phyloP scores from a whole-genome alignment of 1,284 basidiomycete species.

The Filobasidium uniguttulatum region DNA sequence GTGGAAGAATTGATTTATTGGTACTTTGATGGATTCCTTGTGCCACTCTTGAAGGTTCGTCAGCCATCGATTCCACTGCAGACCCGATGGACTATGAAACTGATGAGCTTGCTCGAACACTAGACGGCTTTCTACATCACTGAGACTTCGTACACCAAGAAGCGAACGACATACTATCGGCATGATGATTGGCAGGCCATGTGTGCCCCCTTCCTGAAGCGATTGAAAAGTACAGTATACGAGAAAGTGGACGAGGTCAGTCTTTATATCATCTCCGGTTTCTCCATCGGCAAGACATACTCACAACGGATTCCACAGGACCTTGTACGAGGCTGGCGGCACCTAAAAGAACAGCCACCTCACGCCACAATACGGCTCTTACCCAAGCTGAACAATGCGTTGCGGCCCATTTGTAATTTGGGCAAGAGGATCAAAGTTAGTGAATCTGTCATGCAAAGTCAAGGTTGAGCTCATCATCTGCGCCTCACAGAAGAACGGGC shows the following conservation, averaged over 20 bases:
- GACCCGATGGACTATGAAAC: neutral
- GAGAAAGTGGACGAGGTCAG: constrained; percentile 28
- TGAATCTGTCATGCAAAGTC: neutral
- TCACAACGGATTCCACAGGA: too few relatives aligned
- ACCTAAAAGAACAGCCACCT: neutral
- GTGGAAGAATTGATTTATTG: constrained; percentile 77
- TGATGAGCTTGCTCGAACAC: neutral
- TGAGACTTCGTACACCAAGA: constrained; percentile 76
- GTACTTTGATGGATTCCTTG: constrained; percentile 77
- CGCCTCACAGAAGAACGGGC: too few relatives aligned
- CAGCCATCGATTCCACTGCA: too few relatives aligned
- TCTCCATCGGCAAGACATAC: too few relatives aligned
- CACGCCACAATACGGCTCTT: constrained; percentile 51
- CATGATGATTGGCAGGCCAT: constrained; percentile 86
- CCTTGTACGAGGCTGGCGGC: too few relatives aligned
- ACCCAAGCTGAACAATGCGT: constrained; percentile 88
- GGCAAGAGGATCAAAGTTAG: constrained; percentile 41
- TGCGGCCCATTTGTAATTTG: constrained; percentile 88
- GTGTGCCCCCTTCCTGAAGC: constrained; percentile 63
- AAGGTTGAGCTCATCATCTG: too few relatives aligned
- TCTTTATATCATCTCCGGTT: too few relatives aligned
- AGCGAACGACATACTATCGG: constrained; percentile 78
- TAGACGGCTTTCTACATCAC: constrained; percentile 91
- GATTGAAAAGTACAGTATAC: constrained; percentile 41
- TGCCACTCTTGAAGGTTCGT: constrained; percentile 62